phyloP scores from a whole-genome alignment of 225 moss, liverwort and hornwort genomes.

The Thuidium tamariscinum region DNA sequence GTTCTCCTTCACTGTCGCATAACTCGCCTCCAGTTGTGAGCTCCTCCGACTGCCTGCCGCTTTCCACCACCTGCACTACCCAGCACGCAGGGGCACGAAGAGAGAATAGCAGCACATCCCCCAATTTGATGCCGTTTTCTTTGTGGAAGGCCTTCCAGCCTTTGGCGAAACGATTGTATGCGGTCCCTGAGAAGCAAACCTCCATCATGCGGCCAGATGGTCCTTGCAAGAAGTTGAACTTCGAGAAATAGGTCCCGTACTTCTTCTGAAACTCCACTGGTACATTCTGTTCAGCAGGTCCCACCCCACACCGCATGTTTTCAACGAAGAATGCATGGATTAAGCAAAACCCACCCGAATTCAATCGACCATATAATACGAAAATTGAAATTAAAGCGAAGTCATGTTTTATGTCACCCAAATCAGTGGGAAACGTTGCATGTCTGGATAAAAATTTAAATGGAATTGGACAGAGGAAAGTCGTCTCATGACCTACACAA shows the following conservation, averaged over 20 bases:
- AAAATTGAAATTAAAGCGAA: background rate
- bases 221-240: conserved; percentile 2
- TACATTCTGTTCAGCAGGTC: background rate
- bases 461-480: background rate
- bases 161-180: background rate
- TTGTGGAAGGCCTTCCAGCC: conserved; percentile 8
- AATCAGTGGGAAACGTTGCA: background rate
- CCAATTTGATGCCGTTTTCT: conserved; percentile 3
- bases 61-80: background rate
- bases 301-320: background rate
- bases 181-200: background rate
- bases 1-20: background rate
- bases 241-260: background rate
- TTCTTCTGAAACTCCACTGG: conserved; percentile 11
- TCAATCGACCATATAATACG: background rate
- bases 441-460: background rate
- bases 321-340: background rate
- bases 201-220: background rate
- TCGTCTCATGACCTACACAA: background rate
- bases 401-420: background rate
- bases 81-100: conserved; percentile 10
- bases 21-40: background rate
- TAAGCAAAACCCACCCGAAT: background rate
- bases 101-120: conserved; percentile 15
- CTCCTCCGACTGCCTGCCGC: background rate